These are phyloP conservation scores for Pseudophaeomoniella oleicola DNA, from an alignment of 2,329 filamentous ascomycete genomes.

Conservation along the genomic window DNA sequence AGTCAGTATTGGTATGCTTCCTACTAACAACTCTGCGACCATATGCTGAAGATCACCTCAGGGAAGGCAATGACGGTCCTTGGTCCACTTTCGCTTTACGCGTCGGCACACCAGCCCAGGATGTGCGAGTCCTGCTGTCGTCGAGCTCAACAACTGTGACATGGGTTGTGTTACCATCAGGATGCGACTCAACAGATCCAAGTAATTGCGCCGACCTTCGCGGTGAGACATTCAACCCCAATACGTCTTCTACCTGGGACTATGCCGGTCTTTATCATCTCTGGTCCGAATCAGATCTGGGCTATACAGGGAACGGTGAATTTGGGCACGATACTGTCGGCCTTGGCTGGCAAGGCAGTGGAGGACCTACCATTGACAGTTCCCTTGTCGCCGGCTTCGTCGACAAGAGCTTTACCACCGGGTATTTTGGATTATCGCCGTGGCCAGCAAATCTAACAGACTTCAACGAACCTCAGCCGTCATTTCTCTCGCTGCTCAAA, in stretches of 20 bases:
- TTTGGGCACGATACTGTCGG: background rate
- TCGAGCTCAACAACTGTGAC: constrained; percentile 59
- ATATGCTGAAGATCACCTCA: constrained; percentile 12
- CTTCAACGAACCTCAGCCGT: constrained; percentile 32
- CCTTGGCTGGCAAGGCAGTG: constrained; percentile 1
- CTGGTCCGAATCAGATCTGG: background rate
- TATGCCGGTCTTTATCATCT: background rate
- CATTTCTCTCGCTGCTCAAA: constrained; percentile 37
- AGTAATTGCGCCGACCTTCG: constrained; percentile 1
- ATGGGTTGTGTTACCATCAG: constrained; percentile 49
- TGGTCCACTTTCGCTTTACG: constrained; percentile 58
- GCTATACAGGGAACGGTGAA: background rate
- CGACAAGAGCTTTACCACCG: constrained; percentile 27
- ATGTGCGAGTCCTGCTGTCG: constrained; percentile 41
- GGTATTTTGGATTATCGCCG: constrained; percentile 13
- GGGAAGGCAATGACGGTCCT: constrained; percentile 51
- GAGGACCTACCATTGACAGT: background rate
- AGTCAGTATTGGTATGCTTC: background rate
- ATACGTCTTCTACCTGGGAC: constrained; percentile 1
- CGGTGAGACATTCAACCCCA: background rate
- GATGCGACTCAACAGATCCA: constrained; percentile 24
- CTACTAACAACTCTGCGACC: background rate
- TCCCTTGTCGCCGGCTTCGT: constrained; percentile 16
- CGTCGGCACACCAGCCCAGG: constrained; percentile 38
- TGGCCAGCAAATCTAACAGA: constrained; percentile 27